phyloP scores from a whole-genome alignment of 148 eudicot species.

The Hydrangea macrophylla region DNA sequence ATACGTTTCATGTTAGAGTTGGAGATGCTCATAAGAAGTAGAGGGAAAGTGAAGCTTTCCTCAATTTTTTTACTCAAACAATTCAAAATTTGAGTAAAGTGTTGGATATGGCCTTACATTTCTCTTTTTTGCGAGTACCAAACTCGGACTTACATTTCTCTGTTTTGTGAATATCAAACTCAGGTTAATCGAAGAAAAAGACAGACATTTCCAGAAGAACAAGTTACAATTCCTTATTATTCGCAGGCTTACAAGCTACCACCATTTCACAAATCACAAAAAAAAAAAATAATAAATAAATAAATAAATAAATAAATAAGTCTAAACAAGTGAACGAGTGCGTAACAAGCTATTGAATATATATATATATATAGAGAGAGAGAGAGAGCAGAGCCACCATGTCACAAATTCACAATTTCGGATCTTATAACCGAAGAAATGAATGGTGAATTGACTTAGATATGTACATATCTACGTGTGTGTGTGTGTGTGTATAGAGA shows the following conservation, averaged over 20 bases:
- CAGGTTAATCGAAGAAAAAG: background rate
- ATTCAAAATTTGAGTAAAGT: too few relatives aligned
- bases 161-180: background rate
- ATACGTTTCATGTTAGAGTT: too few relatives aligned
- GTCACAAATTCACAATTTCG: background rate
- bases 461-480: background rate
- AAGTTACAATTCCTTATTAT: background rate
- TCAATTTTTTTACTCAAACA: too few relatives aligned
- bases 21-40: too few relatives aligned
- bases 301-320: too few relatives aligned
- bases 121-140: too few relatives aligned
- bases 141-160: background rate
- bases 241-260: background rate
- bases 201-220: background rate
- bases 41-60: too few relatives aligned
- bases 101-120: too few relatives aligned
- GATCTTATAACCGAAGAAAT: background rate
- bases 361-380: too few relatives aligned
- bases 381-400: too few relatives aligned
- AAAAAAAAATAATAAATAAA: too few relatives aligned
- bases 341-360: background rate
- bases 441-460: background rate
- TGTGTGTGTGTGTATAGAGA: background rate
- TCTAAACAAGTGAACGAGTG: background rate
- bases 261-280: too few relatives aligned